These are phyloP conservation scores for Penstemon davidsonii DNA, from an alignment of 257 asterid species.

Conservation along the genomic window DNA sequence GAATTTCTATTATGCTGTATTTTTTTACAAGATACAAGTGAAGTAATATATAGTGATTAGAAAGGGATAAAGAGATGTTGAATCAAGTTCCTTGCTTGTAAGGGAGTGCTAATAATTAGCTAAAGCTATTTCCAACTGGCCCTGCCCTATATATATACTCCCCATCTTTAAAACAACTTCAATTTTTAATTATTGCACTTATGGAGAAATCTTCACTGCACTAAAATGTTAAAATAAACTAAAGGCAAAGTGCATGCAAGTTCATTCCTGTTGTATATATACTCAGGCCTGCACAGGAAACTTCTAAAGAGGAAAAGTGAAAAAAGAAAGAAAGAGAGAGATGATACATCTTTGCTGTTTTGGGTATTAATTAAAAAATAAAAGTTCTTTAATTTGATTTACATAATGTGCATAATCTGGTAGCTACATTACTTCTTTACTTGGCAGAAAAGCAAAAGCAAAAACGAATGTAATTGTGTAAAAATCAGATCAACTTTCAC, in stretches of 20 bases:
- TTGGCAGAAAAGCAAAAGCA: conserved; percentile 31
- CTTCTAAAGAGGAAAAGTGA: neutral
- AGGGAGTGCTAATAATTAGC: conserved; percentile 36
- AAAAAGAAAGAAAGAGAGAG: conserved; percentile 20
- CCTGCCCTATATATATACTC: conserved; percentile 22
- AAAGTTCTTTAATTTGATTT: neutral
- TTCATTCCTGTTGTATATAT: neutral
- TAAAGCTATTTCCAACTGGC: conserved; percentile 42
- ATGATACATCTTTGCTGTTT: conserved; percentile 20
- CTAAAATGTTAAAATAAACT: neutral
- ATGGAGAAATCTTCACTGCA: neutral
- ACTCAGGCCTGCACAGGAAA: neutral
- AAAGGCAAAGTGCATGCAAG: neutral
- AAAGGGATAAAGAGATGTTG: conserved; percentile 41
- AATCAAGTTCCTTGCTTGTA: conserved; percentile 83
- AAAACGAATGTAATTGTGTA: conserved; percentile 32
- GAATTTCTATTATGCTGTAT: conserved; percentile 15
- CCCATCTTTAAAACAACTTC: neutral
- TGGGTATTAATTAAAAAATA: neutral
- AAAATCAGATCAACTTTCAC: conserved; percentile 25
- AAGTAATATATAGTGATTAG: conserved; percentile 48
- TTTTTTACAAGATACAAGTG: conserved; percentile 20
- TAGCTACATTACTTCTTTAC: conserved; percentile 34
- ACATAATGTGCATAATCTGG: conserved; percentile 4
- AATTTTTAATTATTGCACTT: neutral